phyloP scores from a whole-genome alignment of 768 basidiomycete species.

The Dacryopinax primogenitus region DNA sequence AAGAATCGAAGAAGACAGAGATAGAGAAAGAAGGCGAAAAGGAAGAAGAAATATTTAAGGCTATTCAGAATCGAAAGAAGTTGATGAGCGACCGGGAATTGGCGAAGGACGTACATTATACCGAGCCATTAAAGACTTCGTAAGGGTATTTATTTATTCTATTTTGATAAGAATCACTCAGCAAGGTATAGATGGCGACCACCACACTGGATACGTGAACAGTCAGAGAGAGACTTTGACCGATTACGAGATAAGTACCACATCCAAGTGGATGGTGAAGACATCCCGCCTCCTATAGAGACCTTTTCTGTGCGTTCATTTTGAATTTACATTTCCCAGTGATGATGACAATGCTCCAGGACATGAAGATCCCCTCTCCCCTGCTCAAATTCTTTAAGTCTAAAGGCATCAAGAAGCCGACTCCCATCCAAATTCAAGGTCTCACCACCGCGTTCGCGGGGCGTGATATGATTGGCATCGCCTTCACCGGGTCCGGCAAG shows the following conservation, averaged over 20 bases:
- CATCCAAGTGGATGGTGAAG: conserved; percentile 87
- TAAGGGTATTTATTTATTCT: conserved; percentile 29
- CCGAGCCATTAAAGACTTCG: conserved; percentile 73
- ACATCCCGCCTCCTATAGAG: conserved; percentile 85
- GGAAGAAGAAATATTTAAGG: conserved; percentile 82
- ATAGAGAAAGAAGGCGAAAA: conserved; percentile 75
- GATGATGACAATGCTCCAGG: conserved; percentile 35
- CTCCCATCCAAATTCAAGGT: conserved; percentile 95
- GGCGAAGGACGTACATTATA: conserved; percentile 84
- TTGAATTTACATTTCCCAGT: not conserved
- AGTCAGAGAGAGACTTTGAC: conserved; percentile 54
- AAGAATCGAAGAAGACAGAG: conserved; percentile 82
- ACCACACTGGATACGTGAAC: conserved; percentile 66
- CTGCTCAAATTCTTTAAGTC: conserved; percentile 71
- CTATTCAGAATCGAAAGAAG: conserved; percentile 80
- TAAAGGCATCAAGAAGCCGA: conserved; percentile 74
- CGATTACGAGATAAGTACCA: conserved; percentile 79
- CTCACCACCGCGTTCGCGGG: conserved; percentile 92
- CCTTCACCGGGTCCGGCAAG: conserved; percentile 97
- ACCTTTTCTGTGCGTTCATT: conserved; percentile 52
- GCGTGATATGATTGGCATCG: conserved; percentile 96
- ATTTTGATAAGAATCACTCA: conserved; percentile 4
- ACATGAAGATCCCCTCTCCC: conserved; percentile 94
- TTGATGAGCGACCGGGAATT: conserved; percentile 87
- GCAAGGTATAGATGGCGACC: conserved; percentile 59